Evolutionary conservation across 2,329 filamentous ascomycete species (phyloP).

Genomic region (Aspergillus tamarii): DNA sequence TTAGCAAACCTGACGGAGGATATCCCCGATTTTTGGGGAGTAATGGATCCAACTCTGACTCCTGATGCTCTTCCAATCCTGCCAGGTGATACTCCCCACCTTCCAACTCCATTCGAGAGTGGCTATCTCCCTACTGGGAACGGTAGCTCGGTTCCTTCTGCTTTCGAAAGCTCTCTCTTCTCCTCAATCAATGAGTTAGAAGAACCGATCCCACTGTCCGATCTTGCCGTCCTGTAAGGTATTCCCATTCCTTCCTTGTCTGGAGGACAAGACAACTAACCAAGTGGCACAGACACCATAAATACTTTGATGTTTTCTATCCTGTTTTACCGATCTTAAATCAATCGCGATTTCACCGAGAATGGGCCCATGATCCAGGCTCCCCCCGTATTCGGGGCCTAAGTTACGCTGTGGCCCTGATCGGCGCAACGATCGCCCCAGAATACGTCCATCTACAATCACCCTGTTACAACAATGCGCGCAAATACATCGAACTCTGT

Average conservation of each 20-base stretch:
- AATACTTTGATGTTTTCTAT: neutral
- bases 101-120: no score
- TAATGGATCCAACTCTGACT: neutral
- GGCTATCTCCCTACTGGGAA: neutral
- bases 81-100: no score
- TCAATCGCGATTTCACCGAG: neutral
- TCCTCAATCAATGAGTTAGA: neutral
- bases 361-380: neutral
- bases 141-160: neutral
- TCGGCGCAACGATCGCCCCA: neutral
- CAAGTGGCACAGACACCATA: neutral
- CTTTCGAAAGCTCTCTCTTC: neutral
- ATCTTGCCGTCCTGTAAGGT: neutral
- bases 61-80: neutral
- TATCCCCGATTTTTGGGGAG: neutral
- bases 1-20: no score
- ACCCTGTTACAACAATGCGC: neutral
- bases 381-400: no score
- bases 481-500: neutral
- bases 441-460: neutral
- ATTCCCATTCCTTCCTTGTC: neutral
- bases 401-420: neutral
- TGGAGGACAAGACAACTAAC: neutral
- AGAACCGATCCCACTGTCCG: neutral
- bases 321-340: neutral